These are phyloP conservation scores for Porodaedalea pini DNA, from an alignment of 1,284 basidiomycete genomes.

Conservation along the genomic window DNA sequence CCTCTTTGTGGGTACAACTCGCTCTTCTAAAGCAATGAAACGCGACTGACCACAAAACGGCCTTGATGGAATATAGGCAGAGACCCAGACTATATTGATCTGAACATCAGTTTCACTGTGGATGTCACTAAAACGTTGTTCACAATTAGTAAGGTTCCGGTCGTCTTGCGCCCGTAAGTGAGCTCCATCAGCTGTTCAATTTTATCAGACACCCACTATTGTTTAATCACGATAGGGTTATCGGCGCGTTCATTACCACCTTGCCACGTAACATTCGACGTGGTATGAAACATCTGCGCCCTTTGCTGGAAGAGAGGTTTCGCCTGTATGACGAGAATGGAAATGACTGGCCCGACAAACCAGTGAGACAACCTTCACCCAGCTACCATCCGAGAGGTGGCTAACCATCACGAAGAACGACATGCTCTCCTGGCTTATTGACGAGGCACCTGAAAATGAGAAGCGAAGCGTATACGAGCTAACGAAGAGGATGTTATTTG, in stretches of 20 bases:
- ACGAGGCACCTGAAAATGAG: conserved; percentile 16
- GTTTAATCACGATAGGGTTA: conserved; percentile 19
- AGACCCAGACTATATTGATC: conserved; percentile 36
- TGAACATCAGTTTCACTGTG: conserved; percentile 34
- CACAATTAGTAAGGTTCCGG: conserved; percentile 35
- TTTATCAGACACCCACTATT: background rate
- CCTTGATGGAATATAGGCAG: conserved; percentile 33
- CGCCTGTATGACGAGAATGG: conserved; percentile 24
- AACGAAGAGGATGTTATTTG: conserved; percentile 25
- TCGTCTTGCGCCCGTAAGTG: conserved; percentile 27
- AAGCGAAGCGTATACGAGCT: conserved; percentile 15
- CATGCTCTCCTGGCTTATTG: conserved; percentile 18
- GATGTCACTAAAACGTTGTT: conserved; percentile 28
- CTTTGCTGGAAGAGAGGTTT: conserved; percentile 27
- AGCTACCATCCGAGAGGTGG: conserved; percentile 31
- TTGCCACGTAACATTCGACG: conserved; percentile 13
- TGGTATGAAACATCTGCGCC: conserved; percentile 23
- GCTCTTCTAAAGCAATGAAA: background rate
- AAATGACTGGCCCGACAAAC: conserved; percentile 26
- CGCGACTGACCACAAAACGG: too few species aligned
- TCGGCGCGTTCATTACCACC: conserved; percentile 20
- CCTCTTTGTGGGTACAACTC: conserved; percentile 35
- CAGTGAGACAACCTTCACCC: conserved; percentile 3
- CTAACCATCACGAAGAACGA: conserved; percentile 25
- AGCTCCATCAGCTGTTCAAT: background rate